Evolutionary conservation across 208 protist genomes (phyloP).

Genomic region (Phytomonas sp.): DNA sequence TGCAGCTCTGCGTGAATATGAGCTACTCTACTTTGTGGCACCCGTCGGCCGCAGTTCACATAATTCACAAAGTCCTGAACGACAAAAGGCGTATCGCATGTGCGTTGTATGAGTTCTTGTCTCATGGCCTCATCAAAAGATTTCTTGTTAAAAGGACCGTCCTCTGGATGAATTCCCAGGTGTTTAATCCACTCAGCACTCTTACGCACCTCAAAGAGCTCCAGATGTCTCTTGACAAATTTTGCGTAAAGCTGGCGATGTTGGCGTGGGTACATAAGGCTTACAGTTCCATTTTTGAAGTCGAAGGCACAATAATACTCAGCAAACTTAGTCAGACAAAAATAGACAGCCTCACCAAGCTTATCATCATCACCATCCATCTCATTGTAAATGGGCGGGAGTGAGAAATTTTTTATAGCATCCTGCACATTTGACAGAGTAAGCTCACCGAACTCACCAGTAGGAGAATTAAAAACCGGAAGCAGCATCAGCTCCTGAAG

Average conservation of each 20-base stretch:
- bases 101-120: conserved; percentile 52
- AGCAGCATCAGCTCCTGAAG: conserved; percentile 83
- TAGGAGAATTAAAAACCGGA: conserved; percentile 57
- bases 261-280: conserved; percentile 74
- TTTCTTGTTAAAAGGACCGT: conserved; percentile 42
- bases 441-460: conserved; percentile 65
- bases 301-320: conserved; percentile 87
- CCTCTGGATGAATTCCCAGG: conserved; percentile 24
- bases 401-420: conserved; percentile 32
- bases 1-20: conserved; percentile 54
- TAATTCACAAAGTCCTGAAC: conserved; percentile 89
- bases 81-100: conserved; percentile 45
- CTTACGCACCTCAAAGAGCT: conserved; percentile 34
- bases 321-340: conserved; percentile 68
- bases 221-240: conserved; percentile 50
- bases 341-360: conserved; percentile 81
- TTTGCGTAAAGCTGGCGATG: conserved; percentile 61
- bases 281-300: conserved; percentile 71
- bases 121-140: conserved; percentile 47
- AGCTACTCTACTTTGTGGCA: conserved; percentile 26
- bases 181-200: conserved; percentile 52
- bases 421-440: conserved; percentile 47
- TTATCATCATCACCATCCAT: conserved; percentile 72
- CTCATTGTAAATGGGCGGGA: conserved; percentile 69
- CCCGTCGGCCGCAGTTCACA: conserved; percentile 79